Percentiles rank a stretch among this genome's conserved stretches.
These are phyloP conservation scores for Cercospora beticola DNA, from an alignment of 2,329 filamentous ascomycete species.

Conservation along the genomic window DNA sequence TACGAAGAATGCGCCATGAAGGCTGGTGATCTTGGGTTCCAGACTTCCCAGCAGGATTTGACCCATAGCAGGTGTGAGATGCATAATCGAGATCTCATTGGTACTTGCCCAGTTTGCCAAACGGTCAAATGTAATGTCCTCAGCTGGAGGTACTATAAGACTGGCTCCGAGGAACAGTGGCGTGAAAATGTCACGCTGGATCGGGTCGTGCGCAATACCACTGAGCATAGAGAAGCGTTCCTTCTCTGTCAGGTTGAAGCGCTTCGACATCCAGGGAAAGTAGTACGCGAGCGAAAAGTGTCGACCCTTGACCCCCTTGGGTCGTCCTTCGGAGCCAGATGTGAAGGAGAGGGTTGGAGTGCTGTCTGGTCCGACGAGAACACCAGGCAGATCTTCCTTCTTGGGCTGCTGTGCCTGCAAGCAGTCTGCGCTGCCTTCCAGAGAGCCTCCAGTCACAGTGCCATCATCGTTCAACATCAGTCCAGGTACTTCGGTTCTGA, in stretches of 20 bases:
- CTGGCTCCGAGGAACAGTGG: slow-evolving; percentile 83
- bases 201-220: slow-evolving; percentile 74
- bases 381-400: slow-evolving; percentile 62
- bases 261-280: slow-evolving; percentile 89
- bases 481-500: slow-evolving; percentile 73
- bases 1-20: slow-evolving; percentile 85
- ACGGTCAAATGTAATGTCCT: slow-evolving; percentile 83
- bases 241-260: slow-evolving; percentile 70
- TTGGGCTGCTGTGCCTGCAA: slow-evolving; percentile 56
- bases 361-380: slow-evolving; percentile 83
- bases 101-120: slow-evolving; percentile 85
- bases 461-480: slow-evolving; percentile 72
- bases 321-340: slow-evolving; percentile 69
- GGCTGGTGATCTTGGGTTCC: slow-evolving; percentile 61
- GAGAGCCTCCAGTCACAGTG: slow-evolving; percentile 64
- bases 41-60: slow-evolving; percentile 85
- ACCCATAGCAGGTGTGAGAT: slow-evolving; percentile 94
- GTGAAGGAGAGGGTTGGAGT: slow-evolving; percentile 67
- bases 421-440: slow-evolving; percentile 63
- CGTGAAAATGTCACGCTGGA: slow-evolving; percentile 77
- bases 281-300: slow-evolving; percentile 86
- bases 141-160: slow-evolving; percentile 73
- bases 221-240: slow-evolving; percentile 79
- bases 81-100: slow-evolving; percentile 72
- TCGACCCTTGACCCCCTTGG: slow-evolving; percentile 83